Conservation (phyloP, 2,329 filamentous ascomycete genomes). For the Paecilomyces sp. region DNA sequence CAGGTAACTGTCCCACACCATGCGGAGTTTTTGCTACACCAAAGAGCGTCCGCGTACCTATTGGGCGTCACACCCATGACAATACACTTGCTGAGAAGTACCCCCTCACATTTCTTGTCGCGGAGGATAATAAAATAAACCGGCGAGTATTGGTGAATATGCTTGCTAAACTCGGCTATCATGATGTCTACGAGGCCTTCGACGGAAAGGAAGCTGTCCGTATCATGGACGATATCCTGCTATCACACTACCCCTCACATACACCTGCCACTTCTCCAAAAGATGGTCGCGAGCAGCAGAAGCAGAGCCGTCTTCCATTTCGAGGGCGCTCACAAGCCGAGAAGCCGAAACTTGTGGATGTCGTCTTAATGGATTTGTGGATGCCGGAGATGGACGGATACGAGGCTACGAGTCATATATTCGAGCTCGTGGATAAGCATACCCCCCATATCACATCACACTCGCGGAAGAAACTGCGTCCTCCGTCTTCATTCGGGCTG, state of each 20-base stretch:
- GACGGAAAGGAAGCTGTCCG: conserved; percentile 62
- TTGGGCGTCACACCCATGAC: conserved; percentile 39
- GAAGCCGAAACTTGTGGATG: conserved; percentile 45
- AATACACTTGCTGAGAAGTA: conserved; percentile 51
- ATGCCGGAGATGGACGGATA: conserved; percentile 70
- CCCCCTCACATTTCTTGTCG: conserved; percentile 62
- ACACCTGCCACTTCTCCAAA: conserved; percentile 6
- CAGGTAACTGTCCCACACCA: conserved; percentile 15
- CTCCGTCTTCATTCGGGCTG: not conserved
- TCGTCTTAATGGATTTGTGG: conserved; percentile 69
- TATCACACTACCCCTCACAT: conserved; percentile 13
- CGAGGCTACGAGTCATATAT: conserved; percentile 58
- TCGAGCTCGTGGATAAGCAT: conserved; percentile 44
- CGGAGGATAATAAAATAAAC: conserved; percentile 68
- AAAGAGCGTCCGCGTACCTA: conserved; percentile 18
- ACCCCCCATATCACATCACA: conserved; percentile 14
- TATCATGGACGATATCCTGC: conserved; percentile 46
- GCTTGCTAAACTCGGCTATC: conserved; percentile 61
- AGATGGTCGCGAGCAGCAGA: conserved; percentile 11
- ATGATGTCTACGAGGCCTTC: conserved; percentile 56
- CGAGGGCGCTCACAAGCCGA: conserved; percentile 14
- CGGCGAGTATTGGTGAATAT: conserved; percentile 60
- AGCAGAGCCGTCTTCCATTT: conserved; percentile 8
- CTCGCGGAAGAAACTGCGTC: conserved; percentile 6
- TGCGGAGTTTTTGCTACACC: conserved; percentile 13